phyloP scores from a whole-genome alignment of 225 moss, liverwort and hornwort species.

The Neckera pumila region DNA sequence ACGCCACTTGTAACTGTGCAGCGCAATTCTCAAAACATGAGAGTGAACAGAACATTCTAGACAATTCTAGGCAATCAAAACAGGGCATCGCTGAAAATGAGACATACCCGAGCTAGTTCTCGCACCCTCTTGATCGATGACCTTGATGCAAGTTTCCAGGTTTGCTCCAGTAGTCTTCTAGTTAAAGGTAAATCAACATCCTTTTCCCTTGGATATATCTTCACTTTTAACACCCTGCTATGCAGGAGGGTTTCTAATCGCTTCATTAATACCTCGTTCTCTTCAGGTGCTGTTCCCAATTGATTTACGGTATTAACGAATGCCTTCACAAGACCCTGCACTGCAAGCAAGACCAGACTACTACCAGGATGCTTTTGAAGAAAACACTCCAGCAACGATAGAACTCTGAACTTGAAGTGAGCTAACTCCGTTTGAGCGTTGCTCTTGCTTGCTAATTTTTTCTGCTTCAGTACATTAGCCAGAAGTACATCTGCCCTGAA shows the following conservation, averaged over 20 bases:
- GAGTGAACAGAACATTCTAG: background rate
- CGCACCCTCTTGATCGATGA: constrained; percentile 66
- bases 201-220: constrained; percentile 52
- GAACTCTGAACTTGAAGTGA: constrained; percentile 80
- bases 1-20: background rate
- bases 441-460: constrained; percentile 40
- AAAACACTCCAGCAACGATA: constrained; percentile 64
- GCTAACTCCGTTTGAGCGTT: constrained; percentile 62
- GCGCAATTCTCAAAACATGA: background rate
- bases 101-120: constrained; percentile 47
- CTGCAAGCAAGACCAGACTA: constrained; percentile 54
- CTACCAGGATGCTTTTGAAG: constrained; percentile 66
- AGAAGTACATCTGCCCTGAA: constrained; percentile 78
- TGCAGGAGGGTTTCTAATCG: constrained; percentile 58
- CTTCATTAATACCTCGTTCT: constrained; percentile 45
- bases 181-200: constrained; percentile 40
- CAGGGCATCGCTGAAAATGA: background rate
- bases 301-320: constrained; percentile 44
- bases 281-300: constrained; percentile 58
- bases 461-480: constrained; percentile 64
- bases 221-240: constrained; percentile 55
- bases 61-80: background rate
- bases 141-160: constrained; percentile 67
- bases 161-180: constrained; percentile 42
- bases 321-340: constrained; percentile 75